Base-by-base conservation (phyloP, 2,329 filamentous ascomycete genomes). In the Zasmidium angulare region DNA sequence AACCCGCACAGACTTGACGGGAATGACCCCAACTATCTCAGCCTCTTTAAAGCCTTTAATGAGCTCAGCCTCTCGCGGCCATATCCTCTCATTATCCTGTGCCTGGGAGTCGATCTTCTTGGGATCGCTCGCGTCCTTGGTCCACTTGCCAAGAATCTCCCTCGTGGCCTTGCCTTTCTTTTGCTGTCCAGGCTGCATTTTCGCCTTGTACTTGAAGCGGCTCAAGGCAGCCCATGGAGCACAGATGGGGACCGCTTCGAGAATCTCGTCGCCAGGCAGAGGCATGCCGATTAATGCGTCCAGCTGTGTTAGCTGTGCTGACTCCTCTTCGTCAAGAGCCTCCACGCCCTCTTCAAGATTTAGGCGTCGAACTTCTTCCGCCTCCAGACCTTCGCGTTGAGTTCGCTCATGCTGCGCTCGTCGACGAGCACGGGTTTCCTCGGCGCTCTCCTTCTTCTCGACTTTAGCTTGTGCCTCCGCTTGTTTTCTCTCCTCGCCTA, bases 101-200 rank as follows among this genome's bases (percentile, higher is more conserved):
- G 78, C 78, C 54, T 77, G 77, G 56, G 76, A 68, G 58, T 82
- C 80, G 7, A 77, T 61, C 22, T 74, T 75, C 61, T 75, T 77
- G 7, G 71, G 63, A 52, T 80, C 80, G 55, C 79, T 80, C 6
- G 86, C 84, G 52, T 86, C 91, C 20, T 81, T 75, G 64, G 88
- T 83, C 93, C 93, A 97, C 60, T 84, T 84, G 51, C 88, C 86
- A n/a, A 98, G 76, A 29, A 98, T 88, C 75, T 98, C 93, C 73
- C 90, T 91, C 50, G 96, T 86, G 0, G 92, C 93, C 74, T 97
- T 98, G 10, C 95, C 93, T 78, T 96, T 96, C 82, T 98, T 99
- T 64, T 88, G 83, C 0, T 86, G 77, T 0, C 95, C 95, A 0
- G 95, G 95, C 76, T 98, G 95, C 68, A 99, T 76, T 79, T 99